These are phyloP conservation scores for Russula virescens DNA, from an alignment of 768 basidiomycete genomes.

Conservation along the genomic window DNA sequence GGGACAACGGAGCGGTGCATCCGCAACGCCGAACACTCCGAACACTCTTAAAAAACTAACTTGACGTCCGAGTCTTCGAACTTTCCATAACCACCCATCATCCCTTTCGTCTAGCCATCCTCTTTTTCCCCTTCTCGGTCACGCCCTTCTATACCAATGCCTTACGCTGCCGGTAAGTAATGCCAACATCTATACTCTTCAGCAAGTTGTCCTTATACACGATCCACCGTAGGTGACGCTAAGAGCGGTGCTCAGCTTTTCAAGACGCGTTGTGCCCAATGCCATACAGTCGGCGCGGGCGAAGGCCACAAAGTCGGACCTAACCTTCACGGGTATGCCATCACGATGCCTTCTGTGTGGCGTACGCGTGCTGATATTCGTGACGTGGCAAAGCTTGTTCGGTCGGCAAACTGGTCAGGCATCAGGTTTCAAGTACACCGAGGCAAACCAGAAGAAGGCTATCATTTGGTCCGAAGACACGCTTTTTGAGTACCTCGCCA, in stretches of 20 bases:
- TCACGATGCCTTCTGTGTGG: not conserved
- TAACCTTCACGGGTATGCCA: slow-evolving; percentile 82
- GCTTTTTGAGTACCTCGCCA: slow-evolving; percentile 93
- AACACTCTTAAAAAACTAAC: not conserved
- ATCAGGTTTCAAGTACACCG: slow-evolving; percentile 84
- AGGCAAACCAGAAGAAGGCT: slow-evolving; percentile 94
- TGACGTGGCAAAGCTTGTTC: slow-evolving; percentile 48
- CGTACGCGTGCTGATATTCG: slow-evolving; percentile 1
- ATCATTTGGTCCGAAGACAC: slow-evolving; percentile 80
- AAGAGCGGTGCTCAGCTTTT: slow-evolving; percentile 90
- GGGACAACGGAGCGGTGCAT: not conserved
- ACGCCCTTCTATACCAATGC: slow-evolving; percentile 32
- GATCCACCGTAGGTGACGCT: slow-evolving; percentile 58
- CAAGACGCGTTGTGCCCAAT: slow-evolving; percentile 94
- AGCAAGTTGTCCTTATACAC: not conserved
- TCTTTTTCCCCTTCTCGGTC: not conserved
- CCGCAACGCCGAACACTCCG: not conserved
- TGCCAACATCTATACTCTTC: not conserved
- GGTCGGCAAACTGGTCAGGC: slow-evolving; percentile 84
- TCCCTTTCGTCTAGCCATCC: not conserved
- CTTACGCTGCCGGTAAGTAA: slow-evolving; percentile 39
- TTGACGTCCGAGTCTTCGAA: not conserved
- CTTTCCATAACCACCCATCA: not conserved
- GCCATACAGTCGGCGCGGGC: slow-evolving; percentile 78
- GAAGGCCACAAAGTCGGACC: slow-evolving; percentile 90